Conservation (phyloP, 139 green algal genomes). For the Volvox reticuliferus region DNA sequence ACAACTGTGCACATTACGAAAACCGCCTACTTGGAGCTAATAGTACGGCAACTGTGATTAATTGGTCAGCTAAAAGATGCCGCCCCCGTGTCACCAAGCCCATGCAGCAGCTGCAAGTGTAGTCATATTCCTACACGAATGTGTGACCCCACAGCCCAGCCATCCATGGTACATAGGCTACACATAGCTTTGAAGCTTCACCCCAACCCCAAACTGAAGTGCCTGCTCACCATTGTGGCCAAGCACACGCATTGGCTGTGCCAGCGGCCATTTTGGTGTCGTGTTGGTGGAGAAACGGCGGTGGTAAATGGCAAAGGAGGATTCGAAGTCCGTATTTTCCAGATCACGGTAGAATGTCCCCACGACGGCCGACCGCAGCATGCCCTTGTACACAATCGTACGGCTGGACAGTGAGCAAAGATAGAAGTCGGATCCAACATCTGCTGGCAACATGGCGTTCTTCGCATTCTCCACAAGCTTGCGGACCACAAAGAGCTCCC, state of each 20-base stretch:
- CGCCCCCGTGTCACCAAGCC: too few relatives aligned
- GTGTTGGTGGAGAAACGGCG: conserved; percentile 99
- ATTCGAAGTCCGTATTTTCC: conserved; percentile 84
- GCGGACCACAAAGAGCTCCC: conserved; percentile 94
- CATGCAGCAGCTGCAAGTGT: too few relatives aligned
- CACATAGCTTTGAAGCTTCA: too few relatives aligned
- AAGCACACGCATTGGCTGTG: conserved; percentile 98
- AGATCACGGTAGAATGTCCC: conserved; percentile 95
- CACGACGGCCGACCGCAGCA: conserved; percentile 90
- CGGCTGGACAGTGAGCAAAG: conserved; percentile 90
- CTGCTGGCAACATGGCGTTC: conserved; percentile 55
- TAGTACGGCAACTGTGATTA: too few relatives aligned
- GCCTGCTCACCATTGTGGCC: conserved; percentile 95
- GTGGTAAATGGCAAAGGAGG: conserved; percentile 98
- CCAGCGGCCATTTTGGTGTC: conserved; percentile 97
- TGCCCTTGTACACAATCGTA: conserved; percentile 99
- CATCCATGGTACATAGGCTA: too few relatives aligned
- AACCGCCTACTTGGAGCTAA: too few relatives aligned
- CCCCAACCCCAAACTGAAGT: too few relatives aligned
- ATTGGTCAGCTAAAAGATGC: too few relatives aligned
- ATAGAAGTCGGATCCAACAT: conserved; percentile 87
- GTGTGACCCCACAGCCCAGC: too few relatives aligned
- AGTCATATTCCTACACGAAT: too few relatives aligned
- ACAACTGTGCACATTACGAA: too few relatives aligned
- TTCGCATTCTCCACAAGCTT: conserved; percentile 94